phyloP scores from a whole-genome alignment of 2,329 filamentous ascomycete genomes.

The Aspergillus phoenicis region DNA sequence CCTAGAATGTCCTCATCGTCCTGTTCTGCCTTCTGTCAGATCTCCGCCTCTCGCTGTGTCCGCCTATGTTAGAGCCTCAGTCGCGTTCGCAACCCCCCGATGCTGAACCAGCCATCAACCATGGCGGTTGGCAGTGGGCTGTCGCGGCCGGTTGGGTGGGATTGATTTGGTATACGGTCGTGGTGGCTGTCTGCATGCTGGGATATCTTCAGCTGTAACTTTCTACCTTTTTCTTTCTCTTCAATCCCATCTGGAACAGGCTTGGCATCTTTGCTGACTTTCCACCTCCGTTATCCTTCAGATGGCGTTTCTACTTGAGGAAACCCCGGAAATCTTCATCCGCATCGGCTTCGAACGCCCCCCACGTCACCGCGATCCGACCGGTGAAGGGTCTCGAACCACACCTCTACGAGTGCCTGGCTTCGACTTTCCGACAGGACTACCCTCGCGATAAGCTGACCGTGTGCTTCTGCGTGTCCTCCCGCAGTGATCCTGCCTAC shows the following conservation, averaged over 20 bases:
- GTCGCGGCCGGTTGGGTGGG: conserved; percentile 50
- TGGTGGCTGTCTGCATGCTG: conserved; percentile 59
- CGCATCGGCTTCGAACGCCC: conserved; percentile 55
- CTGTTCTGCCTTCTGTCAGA: conserved; percentile 11
- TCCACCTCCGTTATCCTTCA: conserved; percentile 32
- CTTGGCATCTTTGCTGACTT: background rate
- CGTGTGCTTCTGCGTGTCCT: conserved; percentile 79
- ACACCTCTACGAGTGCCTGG: conserved; percentile 87
- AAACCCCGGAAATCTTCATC: conserved; percentile 48
- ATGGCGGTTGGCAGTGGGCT: conserved; percentile 35
- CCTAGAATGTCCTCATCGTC: conserved; percentile 5
- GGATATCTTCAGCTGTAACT: conserved; percentile 63
- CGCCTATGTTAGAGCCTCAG: conserved; percentile 36
- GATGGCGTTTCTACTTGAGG: conserved; percentile 58
- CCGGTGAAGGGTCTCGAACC: conserved; percentile 93
- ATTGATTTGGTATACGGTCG: conserved; percentile 59
- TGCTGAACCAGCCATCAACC: conserved; percentile 27
- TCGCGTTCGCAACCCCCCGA: conserved; percentile 24
- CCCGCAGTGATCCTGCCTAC: conserved; percentile 73
- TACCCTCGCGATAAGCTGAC: conserved; percentile 78
- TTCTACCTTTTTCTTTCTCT: background rate
- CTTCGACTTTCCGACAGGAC: conserved; percentile 77
- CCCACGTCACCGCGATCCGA: conserved; percentile 86
- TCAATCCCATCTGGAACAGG: background rate
- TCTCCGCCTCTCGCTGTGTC: conserved; percentile 13